Percentiles rank a stretch among this genome's conserved stretches.
These are phyloP conservation scores for Aegilops longissima DNA, from an alignment of 176 grass and related monocot genomes.

Conservation along the genomic window DNA sequence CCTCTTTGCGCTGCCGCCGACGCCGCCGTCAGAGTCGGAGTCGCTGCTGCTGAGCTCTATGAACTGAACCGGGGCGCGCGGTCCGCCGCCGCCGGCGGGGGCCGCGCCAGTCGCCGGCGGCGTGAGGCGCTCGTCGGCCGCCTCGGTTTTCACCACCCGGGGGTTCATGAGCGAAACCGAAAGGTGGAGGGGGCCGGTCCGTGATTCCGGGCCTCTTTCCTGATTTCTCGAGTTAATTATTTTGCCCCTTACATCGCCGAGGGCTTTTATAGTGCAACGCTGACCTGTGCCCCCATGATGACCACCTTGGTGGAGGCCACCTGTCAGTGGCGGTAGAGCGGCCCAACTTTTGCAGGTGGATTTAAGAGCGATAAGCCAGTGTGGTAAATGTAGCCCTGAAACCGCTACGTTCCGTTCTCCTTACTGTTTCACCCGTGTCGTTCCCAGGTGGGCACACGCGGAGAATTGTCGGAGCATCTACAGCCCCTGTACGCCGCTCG, in stretches of 20 bases:
- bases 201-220: background rate
- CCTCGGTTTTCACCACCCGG: constrained; percentile 49
- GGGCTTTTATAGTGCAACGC: background rate
- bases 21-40: constrained; percentile 48
- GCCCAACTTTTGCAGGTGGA: background rate
- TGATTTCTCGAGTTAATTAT: background rate
- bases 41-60: constrained; percentile 85
- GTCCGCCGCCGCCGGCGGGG: background rate
- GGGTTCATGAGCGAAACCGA: constrained; percentile 31
- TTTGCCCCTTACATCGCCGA: background rate
- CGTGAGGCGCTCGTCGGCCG: background rate
- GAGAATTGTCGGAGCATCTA: too few relatives aligned
- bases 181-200: background rate
- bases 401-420: background rate
- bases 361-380: background rate
- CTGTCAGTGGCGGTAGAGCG: background rate
- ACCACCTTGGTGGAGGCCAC: background rate
- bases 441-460: background rate
- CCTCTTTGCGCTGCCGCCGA: constrained; percentile 22
- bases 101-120: background rate
- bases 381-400: background rate
- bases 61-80: background rate
- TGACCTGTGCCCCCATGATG: background rate
- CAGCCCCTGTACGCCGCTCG: too few relatives aligned
- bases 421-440: background rate